Conservation (phyloP, 345 rosid genomes). For the Populus alba region DNA sequence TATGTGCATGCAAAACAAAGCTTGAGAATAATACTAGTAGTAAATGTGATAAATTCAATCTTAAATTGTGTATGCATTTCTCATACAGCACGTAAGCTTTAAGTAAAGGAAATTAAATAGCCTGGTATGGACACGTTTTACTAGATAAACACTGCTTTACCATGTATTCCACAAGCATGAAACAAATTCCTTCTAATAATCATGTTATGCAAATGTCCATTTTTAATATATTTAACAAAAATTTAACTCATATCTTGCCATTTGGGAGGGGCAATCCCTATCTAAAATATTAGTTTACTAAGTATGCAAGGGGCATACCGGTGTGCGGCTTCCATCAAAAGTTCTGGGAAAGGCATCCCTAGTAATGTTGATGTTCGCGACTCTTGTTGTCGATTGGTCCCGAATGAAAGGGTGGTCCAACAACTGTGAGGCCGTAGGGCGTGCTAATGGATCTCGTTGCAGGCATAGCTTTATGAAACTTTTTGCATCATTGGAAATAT, state of each 20-base stretch:
- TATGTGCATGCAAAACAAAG: neutral
- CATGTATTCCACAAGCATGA: neutral
- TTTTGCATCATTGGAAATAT: slow-evolving; percentile 84
- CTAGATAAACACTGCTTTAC: neutral
- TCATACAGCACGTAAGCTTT: neutral
- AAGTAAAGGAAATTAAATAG: neutral
- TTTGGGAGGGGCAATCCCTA: neutral
- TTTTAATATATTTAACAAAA: neutral
- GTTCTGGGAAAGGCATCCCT: slow-evolving; percentile 53
- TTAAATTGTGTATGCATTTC: neutral
- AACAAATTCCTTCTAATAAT: neutral
- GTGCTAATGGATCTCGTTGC: slow-evolving; percentile 79
- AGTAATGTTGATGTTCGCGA: slow-evolving; percentile 42
- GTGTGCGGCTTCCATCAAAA: slow-evolving; percentile 68
- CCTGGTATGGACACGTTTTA: neutral
- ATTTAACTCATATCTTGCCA: neutral
- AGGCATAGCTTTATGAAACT: slow-evolving; percentile 70
- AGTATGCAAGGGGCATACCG: slow-evolving; percentile 40
- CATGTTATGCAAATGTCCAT: neutral
- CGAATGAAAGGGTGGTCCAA: slow-evolving; percentile 77
- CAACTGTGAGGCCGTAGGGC: slow-evolving; percentile 77
- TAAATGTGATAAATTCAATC: neutral
- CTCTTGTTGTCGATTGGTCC: slow-evolving; percentile 53
- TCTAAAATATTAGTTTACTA: neutral
- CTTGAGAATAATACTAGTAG: neutral